These are phyloP conservation scores for Primulina eburnea DNA, from an alignment of 257 asterid genomes.

Conservation along the genomic window DNA sequence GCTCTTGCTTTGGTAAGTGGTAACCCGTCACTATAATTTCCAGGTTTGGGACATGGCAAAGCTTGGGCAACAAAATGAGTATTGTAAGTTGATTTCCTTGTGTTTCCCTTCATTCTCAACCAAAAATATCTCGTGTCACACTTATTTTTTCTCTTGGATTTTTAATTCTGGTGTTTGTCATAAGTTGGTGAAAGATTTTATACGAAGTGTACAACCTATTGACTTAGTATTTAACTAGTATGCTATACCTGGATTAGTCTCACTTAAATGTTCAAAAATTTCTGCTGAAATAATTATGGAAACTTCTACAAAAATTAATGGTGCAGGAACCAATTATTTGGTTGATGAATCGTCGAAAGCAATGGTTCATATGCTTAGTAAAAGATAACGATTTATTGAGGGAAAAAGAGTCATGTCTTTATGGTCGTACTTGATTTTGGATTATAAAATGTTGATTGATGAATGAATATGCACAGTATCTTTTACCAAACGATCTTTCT, in stretches of 20 bases:
- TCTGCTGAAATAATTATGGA: background rate
- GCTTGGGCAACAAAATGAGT: constrained; percentile 77
- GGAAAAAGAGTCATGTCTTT: background rate
- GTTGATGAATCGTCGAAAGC: background rate
- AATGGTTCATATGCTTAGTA: background rate
- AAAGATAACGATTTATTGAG: background rate
- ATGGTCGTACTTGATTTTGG: background rate
- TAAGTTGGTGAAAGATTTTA: background rate
- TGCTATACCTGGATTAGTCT: background rate
- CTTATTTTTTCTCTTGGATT: background rate
- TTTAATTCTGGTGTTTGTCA: background rate
- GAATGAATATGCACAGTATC: background rate
- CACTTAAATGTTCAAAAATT: background rate
- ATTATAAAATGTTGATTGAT: background rate
- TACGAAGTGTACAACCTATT: background rate
- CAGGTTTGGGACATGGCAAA: constrained; percentile 99
- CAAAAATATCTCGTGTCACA: background rate
- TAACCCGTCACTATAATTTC: constrained; percentile 27
- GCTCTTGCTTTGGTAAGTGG: constrained; percentile 33
- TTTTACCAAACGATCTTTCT: background rate
- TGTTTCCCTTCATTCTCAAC: constrained; percentile 14
- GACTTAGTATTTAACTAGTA: background rate
- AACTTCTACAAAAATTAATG: too few relatives aligned
- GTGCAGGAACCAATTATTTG: background rate
- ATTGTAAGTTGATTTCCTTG: constrained; percentile 42